Evolutionary conservation across 2,329 filamentous ascomycete species (phyloP), one percentile per base, ranked within the genome.

Genomic region (Mariannaea sp.): DNA sequence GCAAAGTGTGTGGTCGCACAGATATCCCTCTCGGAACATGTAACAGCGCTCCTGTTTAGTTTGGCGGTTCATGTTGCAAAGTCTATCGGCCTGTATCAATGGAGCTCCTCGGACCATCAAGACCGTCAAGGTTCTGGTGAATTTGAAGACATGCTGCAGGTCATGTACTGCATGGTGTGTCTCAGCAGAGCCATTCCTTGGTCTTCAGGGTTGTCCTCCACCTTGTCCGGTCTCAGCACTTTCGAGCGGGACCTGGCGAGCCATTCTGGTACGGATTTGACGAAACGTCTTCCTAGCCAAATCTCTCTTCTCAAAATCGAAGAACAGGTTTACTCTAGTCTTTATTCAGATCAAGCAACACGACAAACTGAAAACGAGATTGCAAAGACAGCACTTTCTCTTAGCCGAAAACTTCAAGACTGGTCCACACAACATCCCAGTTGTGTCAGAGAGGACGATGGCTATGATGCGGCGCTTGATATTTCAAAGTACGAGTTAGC

Each of bases 151-250:
- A 51, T 19, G 12, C 35, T 30, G 1, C 33, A 55, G 9, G 36
- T 26, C 40, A 51, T 55, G 36, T 55, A 51, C 47, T 55, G 47
- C 22, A 55, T 51, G 41, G 2, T 17, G 16, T 47, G 27, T 7
- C 29, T 55, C 1, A 27, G 52, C 5, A 47, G 47, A 8, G 35
- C 52, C 1, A 19, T 55, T 4, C 33, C 47, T 2, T 55, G 52
- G 52, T 24, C 52, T 12, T 51, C 47, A 1, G 47, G 47, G 5
- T 29, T 39, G 16, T 51, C 40, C 5, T 51, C 41, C 22, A 38
- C 17, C 5, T 1, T 44, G n/a, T 41, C 47, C 1, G 20, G 41
- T 3, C 13, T 51, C 8, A 17, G 7, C 7, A 13, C 35, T 3
- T 42, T 60, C 14, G 52, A 55, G 47, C 27, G 36, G 9, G 36